Conservation (phyloP, 2,329 filamentous ascomycete genomes). For the Thermomyces lanuginosus region DNA sequence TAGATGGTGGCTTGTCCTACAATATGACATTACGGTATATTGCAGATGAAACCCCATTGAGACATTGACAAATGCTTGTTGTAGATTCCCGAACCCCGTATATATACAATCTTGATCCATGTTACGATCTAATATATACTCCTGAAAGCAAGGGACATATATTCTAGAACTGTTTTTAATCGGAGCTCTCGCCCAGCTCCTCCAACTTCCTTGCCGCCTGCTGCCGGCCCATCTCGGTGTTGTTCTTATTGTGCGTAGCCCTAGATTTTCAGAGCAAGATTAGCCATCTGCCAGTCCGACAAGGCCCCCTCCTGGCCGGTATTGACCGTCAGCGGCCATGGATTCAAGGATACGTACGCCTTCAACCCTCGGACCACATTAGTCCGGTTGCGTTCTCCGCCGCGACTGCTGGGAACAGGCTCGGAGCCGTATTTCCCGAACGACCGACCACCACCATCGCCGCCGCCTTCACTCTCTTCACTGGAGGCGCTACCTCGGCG, state of each 20-base stretch:
- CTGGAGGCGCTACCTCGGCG: background rate
- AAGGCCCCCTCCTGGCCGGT: background rate
- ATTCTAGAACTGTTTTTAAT: too few relatives aligned
- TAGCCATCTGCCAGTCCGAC: background rate
- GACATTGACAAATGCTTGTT: conserved; percentile 3
- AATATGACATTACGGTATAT: conserved; percentile 1
- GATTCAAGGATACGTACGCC: conserved; percentile 9
- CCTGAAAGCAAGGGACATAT: background rate
- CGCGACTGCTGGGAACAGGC: conserved; percentile 4
- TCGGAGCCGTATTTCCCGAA: conserved; percentile 4
- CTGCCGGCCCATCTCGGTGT: conserved; percentile 5
- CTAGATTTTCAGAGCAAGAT: conserved; percentile 3
- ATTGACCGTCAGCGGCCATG: background rate
- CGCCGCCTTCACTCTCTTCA: background rate
- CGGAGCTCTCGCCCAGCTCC: conserved; percentile 5
- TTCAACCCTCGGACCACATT: conserved; percentile 12
- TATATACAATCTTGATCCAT: conserved; percentile 1
- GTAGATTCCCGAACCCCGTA: background rate
- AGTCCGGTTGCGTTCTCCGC: conserved; percentile 6
- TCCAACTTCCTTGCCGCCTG: conserved; percentile 5
- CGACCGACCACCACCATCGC: too few relatives aligned
- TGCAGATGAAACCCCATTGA: conserved; percentile 2
- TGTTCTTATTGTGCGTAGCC: conserved; percentile 10
- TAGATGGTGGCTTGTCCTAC: background rate
- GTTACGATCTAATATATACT: background rate